Evolutionary conservation across 163 green algal genomes (phyloP).

Genomic region (Coccomyxa subellipsoidea): DNA sequence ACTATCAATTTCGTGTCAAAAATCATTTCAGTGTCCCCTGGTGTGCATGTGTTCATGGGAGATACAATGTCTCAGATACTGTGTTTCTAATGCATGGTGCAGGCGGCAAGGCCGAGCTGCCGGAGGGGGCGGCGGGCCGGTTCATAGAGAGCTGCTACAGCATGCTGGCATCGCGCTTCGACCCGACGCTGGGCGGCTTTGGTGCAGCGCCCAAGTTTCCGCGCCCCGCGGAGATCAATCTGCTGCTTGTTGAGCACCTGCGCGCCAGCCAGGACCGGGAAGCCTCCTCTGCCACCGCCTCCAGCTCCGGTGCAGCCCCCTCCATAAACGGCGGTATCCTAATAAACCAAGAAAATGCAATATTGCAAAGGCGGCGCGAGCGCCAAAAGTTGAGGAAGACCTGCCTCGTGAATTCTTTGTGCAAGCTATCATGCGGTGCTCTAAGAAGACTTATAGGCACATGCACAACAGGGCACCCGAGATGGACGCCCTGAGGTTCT

Average conservation of each 20-base stretch:
- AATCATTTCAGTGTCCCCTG: too few species aligned
- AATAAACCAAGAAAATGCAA: background rate
- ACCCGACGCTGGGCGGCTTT: constrained; percentile 72
- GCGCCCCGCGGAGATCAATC: constrained; percentile 75
- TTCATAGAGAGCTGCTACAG: constrained; percentile 43
- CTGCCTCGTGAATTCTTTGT: too few species aligned
- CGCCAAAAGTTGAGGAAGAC: too few species aligned
- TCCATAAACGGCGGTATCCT: too few species aligned
- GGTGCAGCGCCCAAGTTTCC: constrained; percentile 86
- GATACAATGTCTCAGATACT: background rate
- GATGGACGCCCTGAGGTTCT: too few species aligned
- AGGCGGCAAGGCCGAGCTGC: background rate
- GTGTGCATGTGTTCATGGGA: too few species aligned
- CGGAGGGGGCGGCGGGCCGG: background rate
- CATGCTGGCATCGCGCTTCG: constrained; percentile 57
- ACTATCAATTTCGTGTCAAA: too few species aligned
- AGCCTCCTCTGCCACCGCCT: background rate
- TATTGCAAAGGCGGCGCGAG: background rate
- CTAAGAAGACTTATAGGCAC: too few species aligned
- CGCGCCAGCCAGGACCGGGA: background rate
- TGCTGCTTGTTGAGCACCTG: constrained; percentile 55
- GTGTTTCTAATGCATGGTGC: too few species aligned
- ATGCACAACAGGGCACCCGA: too few species aligned
- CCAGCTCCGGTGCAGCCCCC: background rate
- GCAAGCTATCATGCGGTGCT: too few species aligned